Evolutionary conservation across 768 basidiomycete species (phyloP).

Genomic region (Mycena indigotica): DNA sequence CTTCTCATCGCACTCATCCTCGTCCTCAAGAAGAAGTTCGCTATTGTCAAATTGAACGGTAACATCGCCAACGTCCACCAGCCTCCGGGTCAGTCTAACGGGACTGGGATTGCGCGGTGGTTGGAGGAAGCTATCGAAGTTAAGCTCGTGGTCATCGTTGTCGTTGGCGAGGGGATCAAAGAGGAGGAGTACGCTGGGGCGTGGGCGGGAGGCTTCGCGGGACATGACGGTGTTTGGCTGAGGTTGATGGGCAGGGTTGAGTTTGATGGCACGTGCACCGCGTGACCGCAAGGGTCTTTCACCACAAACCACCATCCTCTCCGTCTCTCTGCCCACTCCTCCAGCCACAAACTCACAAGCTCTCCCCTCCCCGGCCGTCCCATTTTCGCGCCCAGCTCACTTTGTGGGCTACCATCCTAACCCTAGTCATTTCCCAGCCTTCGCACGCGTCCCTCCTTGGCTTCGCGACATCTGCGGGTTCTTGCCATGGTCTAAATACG

Average conservation of each 20-base stretch:
- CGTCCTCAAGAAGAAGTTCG: no score
- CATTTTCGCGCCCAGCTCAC: background rate
- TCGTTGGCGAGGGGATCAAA: conserved; percentile 50
- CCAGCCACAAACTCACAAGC: background rate
- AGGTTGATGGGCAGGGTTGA: background rate
- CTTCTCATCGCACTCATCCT: conserved; percentile 28
- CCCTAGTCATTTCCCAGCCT: background rate
- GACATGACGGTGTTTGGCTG: background rate
- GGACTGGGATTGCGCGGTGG: conserved; percentile 28
- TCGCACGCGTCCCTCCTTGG: background rate
- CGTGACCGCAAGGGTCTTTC: background rate
- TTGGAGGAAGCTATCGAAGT: conserved; percentile 42
- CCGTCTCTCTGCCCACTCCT: background rate
- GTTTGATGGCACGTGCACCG: background rate
- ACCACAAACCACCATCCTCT: conserved; percentile 12
- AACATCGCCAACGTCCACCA: conserved; percentile 54
- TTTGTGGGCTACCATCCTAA: conserved; percentile 1
- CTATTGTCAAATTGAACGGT: conserved; percentile 39
- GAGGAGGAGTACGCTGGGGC: conserved; percentile 49
- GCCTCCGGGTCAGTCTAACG: conserved; percentile 39
- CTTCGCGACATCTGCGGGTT: background rate
- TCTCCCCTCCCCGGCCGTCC: background rate
- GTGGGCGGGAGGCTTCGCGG: conserved; percentile 32
- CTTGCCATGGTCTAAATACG: background rate
- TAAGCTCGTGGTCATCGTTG: conserved; percentile 43